Base-by-base conservation (phyloP, 1,284 basidiomycete genomes). In the Irpex sp. region DNA sequence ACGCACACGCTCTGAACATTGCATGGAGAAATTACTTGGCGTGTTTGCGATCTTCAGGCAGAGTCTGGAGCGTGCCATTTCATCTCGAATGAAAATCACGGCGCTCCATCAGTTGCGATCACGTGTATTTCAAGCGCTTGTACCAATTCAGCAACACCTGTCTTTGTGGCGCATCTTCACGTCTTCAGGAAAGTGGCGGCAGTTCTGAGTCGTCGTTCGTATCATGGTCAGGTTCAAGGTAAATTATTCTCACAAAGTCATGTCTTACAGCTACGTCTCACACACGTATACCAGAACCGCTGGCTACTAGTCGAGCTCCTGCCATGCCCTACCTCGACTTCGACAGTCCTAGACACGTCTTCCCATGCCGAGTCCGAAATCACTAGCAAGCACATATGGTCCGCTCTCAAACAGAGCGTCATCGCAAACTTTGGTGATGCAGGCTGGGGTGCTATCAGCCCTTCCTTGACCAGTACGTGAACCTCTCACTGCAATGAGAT, bases 221-320 rank as follows among this genome's bases (percentile, higher is more conserved):
- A 17, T 1, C 31, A 86, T 88, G 85, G 85, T 87, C 68, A 78
- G 85, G 65, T 87, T 87, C 79, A 87, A 87, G 77, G 85, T 85
- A 65, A 44, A 4, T 3, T 34, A 17, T 17, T 26, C 37, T 17
- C 48, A 38, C 34, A 31, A 40, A 31, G 36, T 9, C 5, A 5
- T 31, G 37, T 2, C 44, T 60, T 34, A 40, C 64, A 34, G 9
- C n/a, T 11, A 17, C 57, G 58, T 64, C 48, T 54, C 2, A 38
- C 9, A 11, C 55, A 34, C n/a, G 5, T 26, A n/a, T 4, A 21
- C n/a, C 40, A 93, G 91, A 92, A 92, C 70, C 83, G 91, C 60
- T 92, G 90, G 91, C 75, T 92, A 19, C 82, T 93, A 21, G 85
- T 91, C 62, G 90, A 92, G 74, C 84, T 93, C 69, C 81, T 92